Percentiles rank a stretch among this genome's conserved stretches.
Evolutionary conservation across 1,284 basidiomycete genomes (phyloP).

Genomic region (Boletellus deceptivus): DNA sequence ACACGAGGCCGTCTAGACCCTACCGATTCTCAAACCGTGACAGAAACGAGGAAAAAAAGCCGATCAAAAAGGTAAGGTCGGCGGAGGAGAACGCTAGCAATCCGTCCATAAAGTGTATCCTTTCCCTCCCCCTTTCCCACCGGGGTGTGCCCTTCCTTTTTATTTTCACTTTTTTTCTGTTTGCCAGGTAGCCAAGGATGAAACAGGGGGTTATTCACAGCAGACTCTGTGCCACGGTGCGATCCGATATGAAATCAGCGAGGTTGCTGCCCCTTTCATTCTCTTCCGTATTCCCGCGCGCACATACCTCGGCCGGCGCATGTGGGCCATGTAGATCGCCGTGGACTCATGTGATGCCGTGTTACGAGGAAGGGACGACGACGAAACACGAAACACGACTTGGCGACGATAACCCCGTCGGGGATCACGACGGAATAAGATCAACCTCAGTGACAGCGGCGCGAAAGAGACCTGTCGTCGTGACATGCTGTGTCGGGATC

Average conservation of each 20-base stretch:
- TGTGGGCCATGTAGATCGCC: constrained; percentile 11
- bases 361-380: background rate
- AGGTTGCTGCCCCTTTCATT: background rate
- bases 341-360: background rate
- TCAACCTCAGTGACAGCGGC: background rate
- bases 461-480: too few species aligned
- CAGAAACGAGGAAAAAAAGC: too few species aligned
- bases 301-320: constrained; percentile 6
- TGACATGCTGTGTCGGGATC: too few species aligned
- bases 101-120: too few species aligned
- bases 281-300: background rate
- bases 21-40: background rate
- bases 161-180: background rate
- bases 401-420: too few species aligned
- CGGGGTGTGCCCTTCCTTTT: background rate
- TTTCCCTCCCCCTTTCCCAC: too few species aligned
- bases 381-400: too few species aligned
- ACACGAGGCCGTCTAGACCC: constrained; percentile 19
- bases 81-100: too few species aligned
- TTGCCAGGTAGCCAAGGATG: constrained; percentile 13
- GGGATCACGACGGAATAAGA: background rate
- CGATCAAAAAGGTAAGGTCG: too few species aligned
- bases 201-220: constrained; percentile 19
- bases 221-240: constrained; percentile 7
- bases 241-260: constrained; percentile 23